Conservation (phyloP, 352 stramenopile genomes). For the Phytophthora foliorum region DNA sequence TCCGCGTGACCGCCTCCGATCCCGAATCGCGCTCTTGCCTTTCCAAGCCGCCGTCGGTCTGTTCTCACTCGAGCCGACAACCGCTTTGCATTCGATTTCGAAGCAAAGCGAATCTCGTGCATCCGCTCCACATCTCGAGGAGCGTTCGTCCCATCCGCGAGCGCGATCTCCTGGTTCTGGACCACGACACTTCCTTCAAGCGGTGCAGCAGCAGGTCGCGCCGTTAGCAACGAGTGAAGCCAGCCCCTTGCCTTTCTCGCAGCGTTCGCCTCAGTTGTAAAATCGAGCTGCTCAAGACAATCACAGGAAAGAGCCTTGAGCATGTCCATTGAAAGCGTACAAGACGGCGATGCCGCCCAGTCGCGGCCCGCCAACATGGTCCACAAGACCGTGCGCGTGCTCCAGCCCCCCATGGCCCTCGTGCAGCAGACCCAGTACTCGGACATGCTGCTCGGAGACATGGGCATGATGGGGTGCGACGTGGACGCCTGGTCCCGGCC, state of each 20-base stretch:
- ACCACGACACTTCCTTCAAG: conserved; percentile 41
- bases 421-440: conserved; percentile 38
- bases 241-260: conserved; percentile 13
- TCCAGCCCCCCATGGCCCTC: conserved; percentile 28
- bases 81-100: conserved; percentile 35
- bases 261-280: conserved; percentile 44
- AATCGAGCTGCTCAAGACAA: conserved; percentile 32
- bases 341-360: conserved; percentile 29
- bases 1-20: conserved; percentile 10
- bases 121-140: conserved; percentile 41
- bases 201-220: conserved; percentile 28
- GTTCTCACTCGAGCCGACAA: conserved; percentile 26
- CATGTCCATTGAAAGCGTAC: conserved; percentile 63
- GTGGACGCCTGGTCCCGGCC: conserved; percentile 62
- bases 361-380: conserved; percentile 9
- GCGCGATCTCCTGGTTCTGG: conserved; percentile 29
- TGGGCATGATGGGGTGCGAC: conserved; percentile 76
- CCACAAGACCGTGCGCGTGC: conserved; percentile 23
- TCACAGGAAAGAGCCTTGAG: conserved; percentile 2
- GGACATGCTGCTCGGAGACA: conserved; percentile 72
- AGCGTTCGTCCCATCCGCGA: conserved; percentile 35
- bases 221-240: conserved; percentile 34
- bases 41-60: conserved; percentile 25
- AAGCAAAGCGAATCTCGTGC: conserved; percentile 35
- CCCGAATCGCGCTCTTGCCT: conserved; percentile 25